Evolutionary conservation across 305 asterid species (phyloP), one percentile per base, ranked within the genome.

Genomic region (Rubia occidens): DNA sequence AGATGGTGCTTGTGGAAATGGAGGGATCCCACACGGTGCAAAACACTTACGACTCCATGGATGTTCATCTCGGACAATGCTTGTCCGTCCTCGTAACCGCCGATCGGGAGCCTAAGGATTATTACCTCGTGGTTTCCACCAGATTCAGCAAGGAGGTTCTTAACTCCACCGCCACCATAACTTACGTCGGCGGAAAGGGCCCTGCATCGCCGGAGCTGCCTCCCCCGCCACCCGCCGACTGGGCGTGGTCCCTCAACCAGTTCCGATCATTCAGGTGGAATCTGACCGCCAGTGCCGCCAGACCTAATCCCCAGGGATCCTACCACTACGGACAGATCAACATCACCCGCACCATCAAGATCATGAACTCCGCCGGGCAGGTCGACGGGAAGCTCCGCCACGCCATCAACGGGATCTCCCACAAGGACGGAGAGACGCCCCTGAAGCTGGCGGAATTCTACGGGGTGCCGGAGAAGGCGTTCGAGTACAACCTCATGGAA

Each of bases 271-370:
- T 81, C 59, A 74, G 88, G 9, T 89, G 96, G 96, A 87, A 89
- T 66, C 68, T 89, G 5, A 87, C 95, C 0, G 91, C 92, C 4
- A 85, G 90, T 6, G 96, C 96, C 1, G 92, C 96, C 15, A 82
- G 96, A 80, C 96, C 96, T 8, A 89, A 87, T 37, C 96, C 96
- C 0, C 95, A 87, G 73, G 96, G 96, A 0, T 89, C 96, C 0
- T 89, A 84, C 78, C 96, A 87, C 60, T 89, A 89, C 2, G 96
- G 96, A 0, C 74, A 87, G 18, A 87, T 89, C 76, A 87, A 87
- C 71, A 82, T 86, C 44, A 84, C 95, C 0, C 76, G 95, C 1
- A 89, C 96, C 10, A 80, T 89, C 64, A 84, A 71, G 84, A n/a
- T 89, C 1, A 83, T 69, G 9, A 86, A 79, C 3, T 54, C 86